phyloP scores from a whole-genome alignment of 768 basidiomycete genomes.

The Albatrellus ellisii region DNA sequence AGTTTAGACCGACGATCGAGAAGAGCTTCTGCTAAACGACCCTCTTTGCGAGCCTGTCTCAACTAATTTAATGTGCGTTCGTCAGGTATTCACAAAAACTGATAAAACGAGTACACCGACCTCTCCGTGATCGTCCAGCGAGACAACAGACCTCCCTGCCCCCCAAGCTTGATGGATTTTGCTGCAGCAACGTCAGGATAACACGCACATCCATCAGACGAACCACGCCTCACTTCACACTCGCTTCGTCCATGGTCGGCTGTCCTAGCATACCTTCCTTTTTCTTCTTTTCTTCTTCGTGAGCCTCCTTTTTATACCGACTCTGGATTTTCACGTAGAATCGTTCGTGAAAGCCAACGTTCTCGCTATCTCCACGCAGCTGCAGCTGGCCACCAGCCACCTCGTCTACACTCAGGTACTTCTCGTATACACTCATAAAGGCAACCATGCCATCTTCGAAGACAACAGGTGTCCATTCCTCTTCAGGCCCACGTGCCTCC shows the following conservation, averaged over 20 bases:
- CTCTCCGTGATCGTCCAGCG: slow-evolving; percentile 59
- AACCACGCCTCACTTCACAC: slow-evolving; percentile 47
- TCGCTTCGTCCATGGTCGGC: slow-evolving; percentile 49
- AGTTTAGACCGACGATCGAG: slow-evolving; percentile 72
- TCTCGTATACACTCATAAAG: slow-evolving; percentile 83
- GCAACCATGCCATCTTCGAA: slow-evolving; percentile 78
- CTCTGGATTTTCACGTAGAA: slow-evolving; percentile 86
- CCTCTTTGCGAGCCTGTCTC: slow-evolving; percentile 67
- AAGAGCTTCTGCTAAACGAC: slow-evolving; percentile 67
- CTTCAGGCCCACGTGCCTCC: slow-evolving; percentile 85
- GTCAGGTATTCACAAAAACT: neutral
- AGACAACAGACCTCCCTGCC: slow-evolving; percentile 59
- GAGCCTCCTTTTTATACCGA: slow-evolving; percentile 79
- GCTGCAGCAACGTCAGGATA: slow-evolving; percentile 24
- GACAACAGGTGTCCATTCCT: slow-evolving; percentile 85
- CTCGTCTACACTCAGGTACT: slow-evolving; percentile 76
- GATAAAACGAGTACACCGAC: slow-evolving; percentile 25
- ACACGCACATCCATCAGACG: neutral
- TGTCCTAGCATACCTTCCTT: slow-evolving; percentile 23
- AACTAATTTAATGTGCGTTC: slow-evolving; percentile 30
- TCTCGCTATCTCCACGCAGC: slow-evolving; percentile 74
- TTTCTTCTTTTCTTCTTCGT: slow-evolving; percentile 39
- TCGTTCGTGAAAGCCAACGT: slow-evolving; percentile 73
- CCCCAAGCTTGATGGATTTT: slow-evolving; percentile 77
- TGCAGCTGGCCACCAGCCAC: slow-evolving; percentile 71